Conservation (phyloP, 306 rosid genomes). For the Psophocarpus tetragonolobus region DNA sequence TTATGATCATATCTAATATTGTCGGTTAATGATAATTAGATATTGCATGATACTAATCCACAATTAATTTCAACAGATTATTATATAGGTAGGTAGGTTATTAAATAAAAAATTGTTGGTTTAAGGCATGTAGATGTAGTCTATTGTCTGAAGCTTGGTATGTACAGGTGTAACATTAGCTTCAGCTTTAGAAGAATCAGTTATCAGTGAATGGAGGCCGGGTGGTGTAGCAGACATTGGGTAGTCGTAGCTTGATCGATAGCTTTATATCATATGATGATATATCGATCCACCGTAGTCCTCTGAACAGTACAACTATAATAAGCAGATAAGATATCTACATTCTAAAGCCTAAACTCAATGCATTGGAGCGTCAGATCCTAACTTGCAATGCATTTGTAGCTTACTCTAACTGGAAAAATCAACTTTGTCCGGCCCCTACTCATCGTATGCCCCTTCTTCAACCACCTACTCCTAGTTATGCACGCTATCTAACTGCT, state of each 20-base stretch:
- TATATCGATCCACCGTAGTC: background rate
- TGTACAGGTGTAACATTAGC: background rate
- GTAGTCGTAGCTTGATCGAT: too few species aligned
- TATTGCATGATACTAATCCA: too few species aligned
- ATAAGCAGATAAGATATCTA: background rate
- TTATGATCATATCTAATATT: too few species aligned
- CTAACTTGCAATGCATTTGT: background rate
- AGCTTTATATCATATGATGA: too few species aligned
- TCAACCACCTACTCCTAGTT: background rate
- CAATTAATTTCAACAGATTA: too few species aligned
- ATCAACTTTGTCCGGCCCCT: background rate
- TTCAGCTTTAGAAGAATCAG: background rate
- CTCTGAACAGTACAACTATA: conserved; percentile 18
- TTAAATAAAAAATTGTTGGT: background rate
- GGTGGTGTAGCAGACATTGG: background rate
- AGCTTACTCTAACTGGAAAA: conserved; percentile 32
- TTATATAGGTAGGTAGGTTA: background rate
- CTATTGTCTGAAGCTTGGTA: background rate
- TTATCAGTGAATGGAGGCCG: background rate
- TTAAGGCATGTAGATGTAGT: background rate
- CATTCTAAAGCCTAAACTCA: background rate
- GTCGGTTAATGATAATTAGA: too few species aligned
- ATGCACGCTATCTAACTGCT: too few species aligned
- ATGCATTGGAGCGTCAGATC: background rate
- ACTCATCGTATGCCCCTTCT: conserved; percentile 25